Evolutionary conservation across 768 basidiomycete species (phyloP), one percentile per base, ranked within the genome.

Genomic region (Mycena venus): DNA sequence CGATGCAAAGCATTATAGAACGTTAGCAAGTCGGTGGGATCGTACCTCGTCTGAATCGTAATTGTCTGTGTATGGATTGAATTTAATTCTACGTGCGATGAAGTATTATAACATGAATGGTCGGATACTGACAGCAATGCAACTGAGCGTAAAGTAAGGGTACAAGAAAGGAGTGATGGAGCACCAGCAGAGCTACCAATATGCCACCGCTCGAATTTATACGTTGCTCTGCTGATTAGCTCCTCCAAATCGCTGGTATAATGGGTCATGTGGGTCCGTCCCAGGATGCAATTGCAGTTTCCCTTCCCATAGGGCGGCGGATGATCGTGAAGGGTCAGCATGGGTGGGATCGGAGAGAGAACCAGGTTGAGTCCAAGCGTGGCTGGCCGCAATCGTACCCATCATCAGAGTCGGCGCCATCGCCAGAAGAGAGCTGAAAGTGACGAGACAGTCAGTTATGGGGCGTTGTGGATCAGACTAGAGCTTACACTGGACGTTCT

Each of bases 271-370:
- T 36, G 83, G 85, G 56, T 90, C 86, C 3, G 96, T 97, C 42
- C 95, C 95, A 0, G 96, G 96, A 80, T 98, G 97, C 8, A 98
- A 86, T 81, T 96, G 95, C 19, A 96, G 86, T 83, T 90, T 94
- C 74, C 96, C 96, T 81, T 94, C 91, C 92, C 92, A 95, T 9
- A 96, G 86, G 2, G 94, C 95, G 12, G 95, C 92, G 34, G 95
- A 93, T 12, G 95, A 93, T 80, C 88, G 89, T 36, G 95, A 95
- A 19, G 96, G 95, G 81, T 96, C 94, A 70, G 88, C 85, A 62
- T 90, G 87, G 31, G 94, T 91, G 36, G 95, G 95, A 82, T 96
- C 93, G 1, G 93, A 92, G 9, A 95, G 85, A 4, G 90, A 88
- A 40, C 90, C 89, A 31, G 78, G 81, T 59, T 88, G 86, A 25